phyloP scores from a whole-genome alignment of 129 eudicot species.

The Flaveria linearis region DNA sequence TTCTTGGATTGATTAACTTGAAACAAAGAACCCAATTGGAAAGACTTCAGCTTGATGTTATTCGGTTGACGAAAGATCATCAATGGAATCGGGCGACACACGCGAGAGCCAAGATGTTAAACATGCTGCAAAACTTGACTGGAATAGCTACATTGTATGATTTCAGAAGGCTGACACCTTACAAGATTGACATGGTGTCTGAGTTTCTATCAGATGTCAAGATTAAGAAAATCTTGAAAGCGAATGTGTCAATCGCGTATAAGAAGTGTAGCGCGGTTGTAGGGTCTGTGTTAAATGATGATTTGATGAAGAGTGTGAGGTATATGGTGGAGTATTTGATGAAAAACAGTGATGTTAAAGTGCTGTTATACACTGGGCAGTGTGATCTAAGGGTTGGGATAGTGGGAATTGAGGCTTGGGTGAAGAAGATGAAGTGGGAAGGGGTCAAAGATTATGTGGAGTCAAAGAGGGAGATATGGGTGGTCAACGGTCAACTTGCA shows the following conservation, averaged over 20 bases:
- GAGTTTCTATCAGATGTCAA: slow-evolving; percentile 42
- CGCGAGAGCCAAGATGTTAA: slow-evolving; percentile 37
- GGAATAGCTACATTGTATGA: slow-evolving; percentile 62
- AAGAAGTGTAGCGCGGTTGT: slow-evolving; percentile 50
- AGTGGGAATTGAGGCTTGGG: slow-evolving; percentile 65
- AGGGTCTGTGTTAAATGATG: slow-evolving; percentile 42
- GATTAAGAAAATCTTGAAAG: slow-evolving; percentile 51
- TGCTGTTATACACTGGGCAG: slow-evolving; percentile 64
- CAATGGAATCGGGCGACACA: slow-evolving; percentile 67
- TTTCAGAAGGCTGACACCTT: slow-evolving; percentile 54
- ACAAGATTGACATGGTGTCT: slow-evolving; percentile 37
- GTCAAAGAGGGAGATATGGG: slow-evolving; percentile 70
- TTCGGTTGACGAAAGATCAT: slow-evolving; percentile 24
- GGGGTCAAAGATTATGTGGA: slow-evolving; percentile 41
- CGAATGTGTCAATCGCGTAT: slow-evolving; percentile 33
- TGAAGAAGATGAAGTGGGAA: slow-evolving; percentile 64
- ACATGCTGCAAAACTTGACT: slow-evolving; percentile 47
- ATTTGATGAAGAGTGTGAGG: slow-evolving; percentile 79
- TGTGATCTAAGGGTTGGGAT: slow-evolving; percentile 62
- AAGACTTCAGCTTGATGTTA: slow-evolving; percentile 38
- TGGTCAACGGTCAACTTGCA: slow-evolving; percentile 53
- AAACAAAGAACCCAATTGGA: slow-evolving; percentile 59
- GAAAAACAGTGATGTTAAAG: slow-evolving; percentile 46
- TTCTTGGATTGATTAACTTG: slow-evolving; percentile 60
- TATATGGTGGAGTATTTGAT: slow-evolving; percentile 65